phyloP scores from a whole-genome alignment of 179 eudicot genomes.

The Carnegiea gigantea region DNA sequence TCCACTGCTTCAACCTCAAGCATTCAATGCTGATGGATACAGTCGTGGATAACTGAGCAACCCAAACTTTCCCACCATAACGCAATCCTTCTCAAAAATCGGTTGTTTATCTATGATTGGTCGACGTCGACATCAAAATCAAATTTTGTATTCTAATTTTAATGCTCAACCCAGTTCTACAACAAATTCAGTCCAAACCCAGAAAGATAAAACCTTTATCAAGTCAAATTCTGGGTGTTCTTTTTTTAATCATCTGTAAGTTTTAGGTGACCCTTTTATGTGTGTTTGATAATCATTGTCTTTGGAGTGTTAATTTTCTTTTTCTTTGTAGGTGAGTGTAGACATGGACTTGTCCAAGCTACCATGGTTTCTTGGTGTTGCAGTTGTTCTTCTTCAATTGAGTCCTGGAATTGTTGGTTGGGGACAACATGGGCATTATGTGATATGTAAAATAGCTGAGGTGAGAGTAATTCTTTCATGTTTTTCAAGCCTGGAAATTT shows the following conservation, averaged over 20 bases:
- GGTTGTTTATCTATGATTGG: not conserved
- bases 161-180: not conserved
- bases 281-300: not conserved
- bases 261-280: not conserved
- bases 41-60: too few relatives aligned
- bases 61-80: too few relatives aligned
- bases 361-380: conserved; percentile 26
- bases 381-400: conserved; percentile 38
- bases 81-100: not conserved
- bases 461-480: conserved; percentile 22
- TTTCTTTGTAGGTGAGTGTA: not conserved
- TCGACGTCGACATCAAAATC: not conserved
- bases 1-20: too few relatives aligned
- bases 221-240: not conserved
- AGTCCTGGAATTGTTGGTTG: conserved; percentile 49
- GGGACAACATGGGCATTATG: conserved; percentile 79
- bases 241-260: not conserved
- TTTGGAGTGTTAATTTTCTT: not conserved
- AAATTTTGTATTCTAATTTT: not conserved
- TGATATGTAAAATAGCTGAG: conserved; percentile 74
- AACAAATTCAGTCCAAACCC: not conserved
- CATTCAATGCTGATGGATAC: too few relatives aligned
- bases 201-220: not conserved
- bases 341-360: not conserved
- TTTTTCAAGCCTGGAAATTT: not conserved